Percentiles rank a stretch among this genome's conserved stretches.
These are phyloP conservation scores for Daldinia sp. DNA, from an alignment of 2,329 filamentous ascomycete genomes.

Conservation along the genomic window DNA sequence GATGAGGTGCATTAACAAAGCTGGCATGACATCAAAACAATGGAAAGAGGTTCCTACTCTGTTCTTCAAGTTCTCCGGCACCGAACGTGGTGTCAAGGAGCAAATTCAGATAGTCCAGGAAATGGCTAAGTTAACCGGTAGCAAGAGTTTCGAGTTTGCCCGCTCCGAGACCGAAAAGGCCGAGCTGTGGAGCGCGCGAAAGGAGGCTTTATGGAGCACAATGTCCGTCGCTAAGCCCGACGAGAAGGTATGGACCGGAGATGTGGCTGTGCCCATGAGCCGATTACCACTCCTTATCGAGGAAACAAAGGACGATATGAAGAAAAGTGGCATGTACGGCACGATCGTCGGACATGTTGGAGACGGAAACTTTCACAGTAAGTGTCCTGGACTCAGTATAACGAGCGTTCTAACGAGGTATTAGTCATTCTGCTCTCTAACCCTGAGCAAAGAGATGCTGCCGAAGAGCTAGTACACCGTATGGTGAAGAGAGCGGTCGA, in stretches of 20 bases:
- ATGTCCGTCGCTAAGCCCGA: slow-evolving; percentile 70
- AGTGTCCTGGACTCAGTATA: slow-evolving; percentile 34
- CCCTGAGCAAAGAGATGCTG: slow-evolving; percentile 70
- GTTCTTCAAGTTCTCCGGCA: slow-evolving; percentile 77
- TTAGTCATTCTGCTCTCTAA: slow-evolving; percentile 66
- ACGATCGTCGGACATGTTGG: slow-evolving; percentile 77
- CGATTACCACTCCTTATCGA: slow-evolving; percentile 78
- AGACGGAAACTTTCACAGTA: slow-evolving; percentile 79
- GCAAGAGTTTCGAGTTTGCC: slow-evolving; percentile 81
- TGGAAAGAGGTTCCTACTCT: slow-evolving; percentile 73
- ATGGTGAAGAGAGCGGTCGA: slow-evolving; percentile 89
- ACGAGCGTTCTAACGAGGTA: slow-evolving; percentile 26
- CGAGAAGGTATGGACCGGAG: slow-evolving; percentile 85
- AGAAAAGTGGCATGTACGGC: slow-evolving; percentile 63
- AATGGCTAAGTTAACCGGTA: slow-evolving; percentile 57
- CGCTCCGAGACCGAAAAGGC: slow-evolving; percentile 72
- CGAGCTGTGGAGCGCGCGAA: slow-evolving; percentile 84
- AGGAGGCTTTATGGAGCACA: slow-evolving; percentile 84
- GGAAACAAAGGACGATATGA: slow-evolving; percentile 72
- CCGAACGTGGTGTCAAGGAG: slow-evolving; percentile 74
- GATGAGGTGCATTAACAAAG: slow-evolving; percentile 66
- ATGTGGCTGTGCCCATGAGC: slow-evolving; percentile 85
- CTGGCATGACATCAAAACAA: slow-evolving; percentile 62
- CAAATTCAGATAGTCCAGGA: slow-evolving; percentile 62
- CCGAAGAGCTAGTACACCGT: slow-evolving; percentile 76